These are phyloP conservation scores for Cryptococcus jaspeensis DNA, from an alignment of 1,284 basidiomycete genomes.

Conservation along the genomic window DNA sequence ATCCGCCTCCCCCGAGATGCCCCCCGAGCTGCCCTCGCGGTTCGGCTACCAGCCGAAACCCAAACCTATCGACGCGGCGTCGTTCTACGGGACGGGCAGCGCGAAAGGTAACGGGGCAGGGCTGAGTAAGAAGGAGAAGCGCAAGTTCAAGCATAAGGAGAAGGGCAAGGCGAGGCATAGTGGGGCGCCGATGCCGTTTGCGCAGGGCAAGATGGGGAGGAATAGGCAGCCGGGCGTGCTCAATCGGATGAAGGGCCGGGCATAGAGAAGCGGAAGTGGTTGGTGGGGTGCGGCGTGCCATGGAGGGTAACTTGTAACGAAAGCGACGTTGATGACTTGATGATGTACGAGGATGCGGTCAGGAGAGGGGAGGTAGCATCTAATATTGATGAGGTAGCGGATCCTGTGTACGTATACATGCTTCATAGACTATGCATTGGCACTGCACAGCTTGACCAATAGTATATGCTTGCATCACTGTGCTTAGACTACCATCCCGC, in stretches of 20 bases:
- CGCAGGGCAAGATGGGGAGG: constrained; percentile 9
- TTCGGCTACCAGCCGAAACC: constrained; percentile 12
- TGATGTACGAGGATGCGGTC: too few relatives aligned
- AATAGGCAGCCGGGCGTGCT: constrained; percentile 3
- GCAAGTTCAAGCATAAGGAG: constrained; percentile 8
- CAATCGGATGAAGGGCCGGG: constrained; percentile 2
- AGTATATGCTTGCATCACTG: not conserved
- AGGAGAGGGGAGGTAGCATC: too few relatives aligned
- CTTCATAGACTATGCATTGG: not conserved
- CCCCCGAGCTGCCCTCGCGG: constrained; percentile 11
- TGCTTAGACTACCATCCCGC: too few relatives aligned
- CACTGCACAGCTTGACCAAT: not conserved
- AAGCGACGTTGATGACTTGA: too few relatives aligned
- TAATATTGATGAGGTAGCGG: too few relatives aligned
- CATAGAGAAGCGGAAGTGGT: not conserved
- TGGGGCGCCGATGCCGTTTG: constrained; percentile 17
- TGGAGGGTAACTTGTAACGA: too few relatives aligned
- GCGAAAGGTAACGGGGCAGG: not conserved
- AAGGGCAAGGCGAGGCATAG: constrained; percentile 5
- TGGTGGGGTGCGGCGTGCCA: too few relatives aligned
- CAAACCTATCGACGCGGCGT: constrained; percentile 9
- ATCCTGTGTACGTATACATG: too few relatives aligned
- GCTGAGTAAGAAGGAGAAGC: constrained; percentile 9
- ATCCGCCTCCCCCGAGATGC: constrained; percentile 7
- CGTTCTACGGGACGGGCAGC: constrained; percentile 8